phyloP scores from a whole-genome alignment of 2,329 filamentous ascomycete genomes.

The Botrytis pseudocinerea region DNA sequence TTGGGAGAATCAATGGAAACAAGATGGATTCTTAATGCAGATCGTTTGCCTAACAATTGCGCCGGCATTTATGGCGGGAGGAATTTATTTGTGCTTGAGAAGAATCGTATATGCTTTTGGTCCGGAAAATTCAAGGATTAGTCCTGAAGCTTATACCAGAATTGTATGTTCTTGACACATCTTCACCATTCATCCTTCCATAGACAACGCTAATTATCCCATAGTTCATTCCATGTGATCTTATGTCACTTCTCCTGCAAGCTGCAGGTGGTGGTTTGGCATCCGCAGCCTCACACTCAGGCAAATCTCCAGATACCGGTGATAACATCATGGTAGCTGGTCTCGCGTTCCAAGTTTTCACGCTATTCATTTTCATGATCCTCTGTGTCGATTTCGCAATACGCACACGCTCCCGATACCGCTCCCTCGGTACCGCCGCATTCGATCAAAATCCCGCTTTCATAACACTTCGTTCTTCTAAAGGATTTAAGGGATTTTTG shows the following conservation, averaged over 20 bases:
- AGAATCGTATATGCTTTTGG: constrained; percentile 52
- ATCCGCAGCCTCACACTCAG: constrained; percentile 48
- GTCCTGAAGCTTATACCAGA: constrained; percentile 50
- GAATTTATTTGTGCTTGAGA: constrained; percentile 62
- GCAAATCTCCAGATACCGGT: constrained; percentile 45
- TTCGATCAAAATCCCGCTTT: constrained; percentile 32
- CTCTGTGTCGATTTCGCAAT: constrained; percentile 34
- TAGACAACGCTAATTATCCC: neutral
- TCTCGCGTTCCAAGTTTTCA: constrained; percentile 60
- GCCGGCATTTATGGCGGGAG: constrained; percentile 64
- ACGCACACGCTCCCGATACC: constrained; percentile 38
- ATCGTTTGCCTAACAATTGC: constrained; percentile 63
- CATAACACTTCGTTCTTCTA: constrained; percentile 24
- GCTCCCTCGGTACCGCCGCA: constrained; percentile 38
- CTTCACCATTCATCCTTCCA: constrained; percentile 39
- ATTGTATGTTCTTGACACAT: constrained; percentile 44
- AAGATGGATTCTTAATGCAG: constrained; percentile 54
- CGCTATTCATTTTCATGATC: constrained; percentile 55
- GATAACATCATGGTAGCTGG: constrained; percentile 67
- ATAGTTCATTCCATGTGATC: constrained; percentile 63
- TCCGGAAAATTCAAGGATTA: constrained; percentile 50
- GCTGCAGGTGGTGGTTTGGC: constrained; percentile 60
- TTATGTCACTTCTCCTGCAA: constrained; percentile 61
- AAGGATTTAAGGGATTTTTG: constrained; percentile 35
- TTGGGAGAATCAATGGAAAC: constrained; percentile 53